A percentile compares a stretch with the other conserved stretches of the same genome.
Evolutionary conservation across 306 rosid genomes (phyloP).

Genomic region (Rosa multiflora): DNA sequence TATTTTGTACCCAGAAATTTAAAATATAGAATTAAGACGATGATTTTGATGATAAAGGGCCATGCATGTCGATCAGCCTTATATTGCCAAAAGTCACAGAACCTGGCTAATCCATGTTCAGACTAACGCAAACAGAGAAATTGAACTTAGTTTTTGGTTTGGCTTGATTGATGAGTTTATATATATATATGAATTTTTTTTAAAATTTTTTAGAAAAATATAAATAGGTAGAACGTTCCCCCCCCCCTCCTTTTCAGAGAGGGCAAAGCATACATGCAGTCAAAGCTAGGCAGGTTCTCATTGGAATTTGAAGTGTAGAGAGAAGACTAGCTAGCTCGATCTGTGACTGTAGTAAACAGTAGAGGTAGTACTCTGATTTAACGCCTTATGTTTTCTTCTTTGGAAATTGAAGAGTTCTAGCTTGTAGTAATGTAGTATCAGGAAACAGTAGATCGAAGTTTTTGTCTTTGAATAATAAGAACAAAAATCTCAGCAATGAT

Average conservation of each 20-base stretch:
- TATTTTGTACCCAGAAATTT: not conserved
- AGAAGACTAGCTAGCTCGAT: not conserved
- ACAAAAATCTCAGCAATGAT: not conserved
- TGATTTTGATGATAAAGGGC: not conserved
- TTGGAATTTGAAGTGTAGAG: constrained; percentile 49
- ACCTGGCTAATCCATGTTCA: not conserved
- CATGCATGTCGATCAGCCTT: constrained; percentile 14
- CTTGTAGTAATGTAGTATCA: constrained; percentile 29
- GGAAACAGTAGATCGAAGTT: not conserved
- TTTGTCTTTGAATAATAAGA: not conserved
- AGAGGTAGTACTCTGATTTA: not conserved
- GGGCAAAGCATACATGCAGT: not conserved
- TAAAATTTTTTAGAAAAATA: not conserved
- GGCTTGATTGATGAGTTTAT: not conserved
- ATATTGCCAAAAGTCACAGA: not conserved
- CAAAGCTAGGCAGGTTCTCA: constrained; percentile 33
- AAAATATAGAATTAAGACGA: not conserved
- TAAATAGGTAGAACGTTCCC: not conserved
- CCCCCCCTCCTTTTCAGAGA: not conserved
- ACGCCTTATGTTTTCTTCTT: constrained; percentile 10
- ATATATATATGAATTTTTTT: not conserved
- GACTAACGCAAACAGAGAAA: not conserved
- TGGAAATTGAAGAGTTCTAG: constrained; percentile 36
- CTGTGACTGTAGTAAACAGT: constrained; percentile 5
- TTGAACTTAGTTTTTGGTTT: not conserved